Evolutionary conservation across 2,329 filamentous ascomycete genomes (phyloP).

Genomic region (Cladosporium oxysporum): DNA sequence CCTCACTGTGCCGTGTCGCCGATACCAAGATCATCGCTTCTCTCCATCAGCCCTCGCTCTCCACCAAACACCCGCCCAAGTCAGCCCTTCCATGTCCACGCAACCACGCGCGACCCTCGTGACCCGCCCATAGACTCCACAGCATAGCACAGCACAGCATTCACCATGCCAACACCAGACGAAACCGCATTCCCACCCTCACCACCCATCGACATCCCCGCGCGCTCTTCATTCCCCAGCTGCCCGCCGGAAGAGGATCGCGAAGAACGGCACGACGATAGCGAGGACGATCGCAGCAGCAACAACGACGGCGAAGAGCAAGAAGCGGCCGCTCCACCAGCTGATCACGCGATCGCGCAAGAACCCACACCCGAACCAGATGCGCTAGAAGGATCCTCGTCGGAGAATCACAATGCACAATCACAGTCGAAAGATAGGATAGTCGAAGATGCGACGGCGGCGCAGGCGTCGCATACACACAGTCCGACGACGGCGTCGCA

Average conservation of each 20-base stretch:
- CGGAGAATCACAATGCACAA: constrained; percentile 10
- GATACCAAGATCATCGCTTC: background rate
- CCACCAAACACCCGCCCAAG: background rate
- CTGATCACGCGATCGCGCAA: constrained; percentile 30
- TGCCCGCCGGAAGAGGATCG: constrained; percentile 48
- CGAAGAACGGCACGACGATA: constrained; percentile 26
- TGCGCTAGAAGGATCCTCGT: constrained; percentile 13
- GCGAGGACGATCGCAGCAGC: constrained; percentile 25
- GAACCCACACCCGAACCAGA: constrained; percentile 35
- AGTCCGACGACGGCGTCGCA: constrained; percentile 25
- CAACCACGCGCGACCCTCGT: constrained; percentile 11
- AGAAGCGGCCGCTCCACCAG: constrained; percentile 29
- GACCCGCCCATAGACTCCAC: constrained; percentile 15
- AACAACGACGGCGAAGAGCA: constrained; percentile 33
- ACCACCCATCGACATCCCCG: constrained; percentile 24
- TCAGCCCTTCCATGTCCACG: background rate
- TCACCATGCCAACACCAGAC: constrained; percentile 28
- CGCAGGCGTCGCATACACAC: background rate
- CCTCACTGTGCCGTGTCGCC: constrained; percentile 1
- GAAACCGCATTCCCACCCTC: constrained; percentile 23
- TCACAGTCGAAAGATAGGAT: constrained; percentile 3
- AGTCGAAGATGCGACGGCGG: constrained; percentile 5
- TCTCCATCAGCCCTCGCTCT: background rate
- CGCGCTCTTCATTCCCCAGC: constrained; percentile 36
- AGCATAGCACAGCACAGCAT: constrained; percentile 1